Evolutionary conservation across 1,139 yeast species (phyloP).

Genomic region (Ogataea hybrid): DNA sequence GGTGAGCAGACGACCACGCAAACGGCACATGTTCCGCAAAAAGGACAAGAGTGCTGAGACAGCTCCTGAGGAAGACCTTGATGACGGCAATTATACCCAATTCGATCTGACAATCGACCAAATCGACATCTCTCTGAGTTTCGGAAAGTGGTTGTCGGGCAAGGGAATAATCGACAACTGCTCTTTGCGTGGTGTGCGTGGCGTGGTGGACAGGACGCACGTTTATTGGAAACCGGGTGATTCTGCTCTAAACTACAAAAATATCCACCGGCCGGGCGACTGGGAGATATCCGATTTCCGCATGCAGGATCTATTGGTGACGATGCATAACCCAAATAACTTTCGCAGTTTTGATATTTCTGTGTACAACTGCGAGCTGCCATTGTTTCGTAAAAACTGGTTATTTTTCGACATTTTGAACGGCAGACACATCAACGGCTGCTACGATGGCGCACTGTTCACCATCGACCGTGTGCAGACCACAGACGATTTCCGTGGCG

Average conservation of each 20-base stretch:
- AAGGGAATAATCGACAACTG: slow-evolving; percentile 82
- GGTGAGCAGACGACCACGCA: slow-evolving; percentile 78
- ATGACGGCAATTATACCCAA: slow-evolving; percentile 95
- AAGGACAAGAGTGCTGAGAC: slow-evolving; percentile 2
- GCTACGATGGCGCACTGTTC: slow-evolving; percentile 89
- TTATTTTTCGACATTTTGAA: slow-evolving; percentile 80
- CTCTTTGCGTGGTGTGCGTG: slow-evolving; percentile 81
- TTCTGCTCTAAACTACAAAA: slow-evolving; percentile 78
- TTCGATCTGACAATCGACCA: slow-evolving; percentile 89
- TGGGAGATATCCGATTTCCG: slow-evolving; percentile 83
- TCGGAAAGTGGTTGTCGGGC: slow-evolving; percentile 87
- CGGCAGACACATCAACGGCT: slow-evolving; percentile 84
- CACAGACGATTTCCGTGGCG: slow-evolving; percentile 41
- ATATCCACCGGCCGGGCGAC: slow-evolving; percentile 78
- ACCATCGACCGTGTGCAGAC: slow-evolving; percentile 81
- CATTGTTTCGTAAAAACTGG: slow-evolving; percentile 87
- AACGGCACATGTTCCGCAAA: slow-evolving; percentile 51
- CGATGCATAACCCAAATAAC: slow-evolving; percentile 74
- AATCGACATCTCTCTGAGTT: slow-evolving; percentile 74
- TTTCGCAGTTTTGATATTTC: slow-evolving; percentile 86
- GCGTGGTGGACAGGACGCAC: slow-evolving; percentile 87
- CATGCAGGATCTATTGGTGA: slow-evolving; percentile 82
- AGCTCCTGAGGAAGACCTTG: slow-evolving; percentile 35
- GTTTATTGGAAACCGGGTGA: slow-evolving; percentile 81
- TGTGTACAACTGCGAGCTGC: slow-evolving; percentile 78